These are phyloP conservation scores for Poronia punctata DNA, from an alignment of 495 filamentous ascomycete species.

Conservation along the genomic window DNA sequence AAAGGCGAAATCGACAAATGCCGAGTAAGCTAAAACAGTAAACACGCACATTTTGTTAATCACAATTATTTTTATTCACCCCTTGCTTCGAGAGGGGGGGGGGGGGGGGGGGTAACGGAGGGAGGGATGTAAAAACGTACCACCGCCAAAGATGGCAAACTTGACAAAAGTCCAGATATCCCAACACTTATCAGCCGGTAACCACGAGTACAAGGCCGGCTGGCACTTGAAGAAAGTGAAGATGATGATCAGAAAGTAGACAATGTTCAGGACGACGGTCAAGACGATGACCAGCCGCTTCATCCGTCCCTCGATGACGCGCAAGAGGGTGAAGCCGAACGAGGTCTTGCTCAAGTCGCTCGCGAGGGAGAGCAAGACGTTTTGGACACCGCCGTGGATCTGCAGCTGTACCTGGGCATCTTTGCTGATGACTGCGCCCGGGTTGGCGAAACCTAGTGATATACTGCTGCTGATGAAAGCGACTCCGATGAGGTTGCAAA, in stretches of 20 bases:
- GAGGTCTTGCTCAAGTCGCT: constrained; percentile 27
- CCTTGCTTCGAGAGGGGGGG: too few relatives aligned
- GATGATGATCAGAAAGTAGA: constrained; percentile 31
- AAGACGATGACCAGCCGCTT: constrained; percentile 24
- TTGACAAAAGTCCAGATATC: constrained; percentile 14
- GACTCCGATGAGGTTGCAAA: constrained; percentile 14
- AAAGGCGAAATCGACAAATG: constrained; percentile 30
- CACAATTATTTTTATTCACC: too few relatives aligned
- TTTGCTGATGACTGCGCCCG: constrained; percentile 4
- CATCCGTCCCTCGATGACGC: constrained; percentile 26
- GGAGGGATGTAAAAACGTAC: constrained; percentile 22
- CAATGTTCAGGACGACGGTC: constrained; percentile 29
- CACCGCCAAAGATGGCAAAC: constrained; percentile 24
- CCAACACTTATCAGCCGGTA: constrained; percentile 29
- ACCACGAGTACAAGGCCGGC: constrained; percentile 29
- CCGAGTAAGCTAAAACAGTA: constrained; percentile 31
- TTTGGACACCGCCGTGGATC: constrained; percentile 20
- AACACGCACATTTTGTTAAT: too few relatives aligned
- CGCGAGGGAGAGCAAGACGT: constrained; percentile 17
- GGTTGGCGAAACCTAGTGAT: constrained; percentile 14
- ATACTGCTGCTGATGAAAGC: constrained; percentile 15
- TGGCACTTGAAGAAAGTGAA: constrained; percentile 34
- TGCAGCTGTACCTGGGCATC: constrained; percentile 9
- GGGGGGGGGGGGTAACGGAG: too few relatives aligned
- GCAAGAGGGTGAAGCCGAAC: constrained; percentile 28